These are phyloP conservation scores for Candida tropicalis DNA, from an alignment of 1,139 yeast species.

Conservation along the genomic window DNA sequence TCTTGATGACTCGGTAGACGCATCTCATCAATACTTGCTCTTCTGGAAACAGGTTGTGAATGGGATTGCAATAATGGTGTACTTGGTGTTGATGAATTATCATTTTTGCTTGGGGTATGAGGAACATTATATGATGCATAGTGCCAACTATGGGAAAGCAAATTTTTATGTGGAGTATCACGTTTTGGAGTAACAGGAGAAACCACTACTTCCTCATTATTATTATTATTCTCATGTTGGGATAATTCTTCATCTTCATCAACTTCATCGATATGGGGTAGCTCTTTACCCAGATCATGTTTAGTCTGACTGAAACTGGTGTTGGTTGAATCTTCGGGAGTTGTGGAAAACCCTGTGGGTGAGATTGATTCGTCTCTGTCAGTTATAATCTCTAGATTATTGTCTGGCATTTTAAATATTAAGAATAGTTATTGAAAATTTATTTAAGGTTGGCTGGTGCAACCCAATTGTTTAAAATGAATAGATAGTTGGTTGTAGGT, in stretches of 20 bases:
- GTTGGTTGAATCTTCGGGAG: constrained; percentile 1
- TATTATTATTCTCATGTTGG: neutral
- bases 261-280: constrained; percentile 2
- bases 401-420: neutral
- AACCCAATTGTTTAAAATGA: neutral
- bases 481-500: neutral
- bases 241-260: neutral
- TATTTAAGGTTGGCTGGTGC: neutral
- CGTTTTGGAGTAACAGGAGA: neutral
- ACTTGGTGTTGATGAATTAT: constrained; percentile 10
- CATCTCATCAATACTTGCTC: constrained; percentile 15
- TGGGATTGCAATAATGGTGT: constrained; percentile 9
- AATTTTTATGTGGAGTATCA: neutral
- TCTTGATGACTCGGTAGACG: constrained; percentile 9
- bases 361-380: neutral
- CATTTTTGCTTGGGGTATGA: neutral
- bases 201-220: neutral
- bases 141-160: constrained; percentile 12
- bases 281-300: neutral
- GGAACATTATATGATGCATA: constrained; percentile 2
- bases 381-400: neutral
- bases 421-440: neutral
- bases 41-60: constrained; percentile 17
- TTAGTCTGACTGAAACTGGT: neutral
- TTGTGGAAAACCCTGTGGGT: constrained; percentile 2